A percentile compares a stretch with the other conserved stretches of the same genome.
phyloP scores from a whole-genome alignment of 805 yeast species.

The Osmozyma mogii region DNA sequence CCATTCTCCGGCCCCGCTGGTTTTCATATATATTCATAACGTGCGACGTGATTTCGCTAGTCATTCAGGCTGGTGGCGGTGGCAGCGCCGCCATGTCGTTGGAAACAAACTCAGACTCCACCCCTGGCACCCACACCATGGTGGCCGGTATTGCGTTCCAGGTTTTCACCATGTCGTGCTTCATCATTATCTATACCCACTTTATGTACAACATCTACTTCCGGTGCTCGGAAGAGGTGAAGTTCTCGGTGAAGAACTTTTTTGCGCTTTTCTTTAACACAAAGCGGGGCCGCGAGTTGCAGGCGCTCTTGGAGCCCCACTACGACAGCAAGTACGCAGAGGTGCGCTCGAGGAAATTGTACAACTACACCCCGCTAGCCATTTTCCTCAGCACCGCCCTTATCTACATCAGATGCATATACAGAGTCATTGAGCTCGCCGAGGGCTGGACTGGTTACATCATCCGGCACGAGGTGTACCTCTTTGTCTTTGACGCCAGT shows the following conservation, averaged over 20 bases:
- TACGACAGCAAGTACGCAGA: slow-evolving; percentile 21
- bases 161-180: slow-evolving; percentile 2
- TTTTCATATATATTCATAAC: slow-evolving; percentile 9
- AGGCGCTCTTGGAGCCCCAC: slow-evolving; percentile 17
- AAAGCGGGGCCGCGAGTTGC: slow-evolving; percentile 15
- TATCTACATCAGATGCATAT: slow-evolving; percentile 20
- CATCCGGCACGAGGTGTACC: slow-evolving; percentile 1
- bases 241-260: slow-evolving; percentile 17
- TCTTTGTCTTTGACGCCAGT: slow-evolving; percentile 1
- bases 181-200: background rate
- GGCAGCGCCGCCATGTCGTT: slow-evolving; percentile 49
- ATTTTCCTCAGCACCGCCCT: slow-evolving; percentile 24
- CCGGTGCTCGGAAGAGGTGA: slow-evolving; percentile 13
- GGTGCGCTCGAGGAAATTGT: slow-evolving; percentile 20
- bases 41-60: slow-evolving; percentile 6
- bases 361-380: slow-evolving; percentile 26
- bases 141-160: slow-evolving; percentile 4
- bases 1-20: slow-evolving; percentile 8
- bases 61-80: slow-evolving; percentile 65
- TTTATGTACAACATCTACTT: slow-evolving; percentile 1
- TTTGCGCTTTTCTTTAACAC: slow-evolving; percentile 22
- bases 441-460: slow-evolving; percentile 6
- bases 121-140: slow-evolving; percentile 1
- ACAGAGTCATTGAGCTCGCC: slow-evolving; percentile 2
- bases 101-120: background rate